Percentiles rank a stretch among this genome's conserved stretches.
phyloP scores from a whole-genome alignment of 2,329 filamentous ascomycete genomes.

The Clonostachys rhizophaga region DNA sequence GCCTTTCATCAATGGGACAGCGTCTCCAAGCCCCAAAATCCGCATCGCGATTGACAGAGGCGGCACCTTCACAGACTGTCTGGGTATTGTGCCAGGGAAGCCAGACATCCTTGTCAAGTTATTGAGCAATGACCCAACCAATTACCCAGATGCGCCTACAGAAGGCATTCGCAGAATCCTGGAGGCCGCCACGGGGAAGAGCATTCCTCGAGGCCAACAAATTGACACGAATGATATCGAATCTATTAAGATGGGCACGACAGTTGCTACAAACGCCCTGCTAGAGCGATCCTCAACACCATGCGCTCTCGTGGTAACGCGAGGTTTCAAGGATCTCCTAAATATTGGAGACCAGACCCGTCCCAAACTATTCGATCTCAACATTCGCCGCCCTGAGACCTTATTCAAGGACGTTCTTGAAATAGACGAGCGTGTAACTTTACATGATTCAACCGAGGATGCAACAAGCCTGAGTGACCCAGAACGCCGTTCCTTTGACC shows the following conservation, averaged over 20 bases:
- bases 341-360: slow-evolving; percentile 87
- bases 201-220: slow-evolving; percentile 74
- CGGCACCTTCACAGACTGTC: slow-evolving; percentile 89
- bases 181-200: slow-evolving; percentile 66
- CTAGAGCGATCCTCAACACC: slow-evolving; percentile 85
- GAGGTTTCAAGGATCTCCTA: slow-evolving; percentile 82
- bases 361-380: slow-evolving; percentile 86
- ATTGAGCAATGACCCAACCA: slow-evolving; percentile 84
- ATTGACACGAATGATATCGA: slow-evolving; percentile 81
- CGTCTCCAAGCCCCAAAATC: slow-evolving; percentile 27
- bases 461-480: slow-evolving; percentile 53
- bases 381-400: slow-evolving; percentile 80
- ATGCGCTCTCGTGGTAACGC: slow-evolving; percentile 81
- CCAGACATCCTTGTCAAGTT: slow-evolving; percentile 76
- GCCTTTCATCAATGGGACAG: slow-evolving; percentile 3
- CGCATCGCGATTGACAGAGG: slow-evolving; percentile 76
- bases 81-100: slow-evolving; percentile 74
- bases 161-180: slow-evolving; percentile 87
- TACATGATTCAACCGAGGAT: slow-evolving; percentile 90
- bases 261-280: slow-evolving; percentile 87
- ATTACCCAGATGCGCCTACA: slow-evolving; percentile 92
- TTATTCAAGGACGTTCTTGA: slow-evolving; percentile 84
- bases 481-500: slow-evolving; percentile 36
- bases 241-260: slow-evolving; percentile 93
- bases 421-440: slow-evolving; percentile 82